These are phyloP conservation scores for Benincasa hispida DNA, from an alignment of 306 rosid species.

Conservation along the genomic window DNA sequence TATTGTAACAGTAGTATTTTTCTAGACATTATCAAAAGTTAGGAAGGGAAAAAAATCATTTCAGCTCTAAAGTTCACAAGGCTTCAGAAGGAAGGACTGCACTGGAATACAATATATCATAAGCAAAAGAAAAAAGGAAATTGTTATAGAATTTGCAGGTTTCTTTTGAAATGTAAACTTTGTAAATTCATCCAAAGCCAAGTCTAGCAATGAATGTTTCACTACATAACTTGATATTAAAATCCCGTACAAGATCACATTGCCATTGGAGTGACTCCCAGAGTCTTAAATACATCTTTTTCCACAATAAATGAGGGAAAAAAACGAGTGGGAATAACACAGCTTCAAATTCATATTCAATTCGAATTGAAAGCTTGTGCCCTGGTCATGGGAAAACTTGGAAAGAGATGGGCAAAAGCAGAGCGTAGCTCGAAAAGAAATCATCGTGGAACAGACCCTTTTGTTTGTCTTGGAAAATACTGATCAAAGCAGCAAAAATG, in stretches of 20 bases:
- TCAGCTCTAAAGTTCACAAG: neutral
- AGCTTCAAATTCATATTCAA: conserved; percentile 22
- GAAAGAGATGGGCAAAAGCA: conserved; percentile 35
- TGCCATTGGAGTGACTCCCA: conserved; percentile 3
- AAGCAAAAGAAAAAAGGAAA: neutral
- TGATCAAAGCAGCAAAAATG: conserved; percentile 33
- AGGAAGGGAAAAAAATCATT: neutral
- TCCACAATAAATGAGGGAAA: conserved; percentile 10
- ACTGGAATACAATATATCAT: neutral
- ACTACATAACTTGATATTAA: conserved; percentile 1
- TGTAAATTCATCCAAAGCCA: conserved; percentile 8
- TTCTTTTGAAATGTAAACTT: conserved; percentile 7
- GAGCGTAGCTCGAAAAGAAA: conserved; percentile 23
- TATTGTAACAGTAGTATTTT: neutral
- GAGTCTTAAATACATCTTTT: conserved; percentile 12
- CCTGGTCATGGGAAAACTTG: conserved; percentile 25
- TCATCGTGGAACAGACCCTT: conserved; percentile 23
- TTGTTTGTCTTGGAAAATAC: conserved; percentile 25
- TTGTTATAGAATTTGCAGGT: neutral
- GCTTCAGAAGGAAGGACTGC: neutral
- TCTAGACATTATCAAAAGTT: neutral
- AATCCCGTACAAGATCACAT: conserved; percentile 7
- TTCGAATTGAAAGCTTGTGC: conserved; percentile 33
- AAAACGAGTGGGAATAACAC: conserved; percentile 28
- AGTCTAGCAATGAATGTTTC: conserved; percentile 7